phyloP scores from a whole-genome alignment of 768 basidiomycete genomes.

The Trichaptum fuscoviolaceum region DNA sequence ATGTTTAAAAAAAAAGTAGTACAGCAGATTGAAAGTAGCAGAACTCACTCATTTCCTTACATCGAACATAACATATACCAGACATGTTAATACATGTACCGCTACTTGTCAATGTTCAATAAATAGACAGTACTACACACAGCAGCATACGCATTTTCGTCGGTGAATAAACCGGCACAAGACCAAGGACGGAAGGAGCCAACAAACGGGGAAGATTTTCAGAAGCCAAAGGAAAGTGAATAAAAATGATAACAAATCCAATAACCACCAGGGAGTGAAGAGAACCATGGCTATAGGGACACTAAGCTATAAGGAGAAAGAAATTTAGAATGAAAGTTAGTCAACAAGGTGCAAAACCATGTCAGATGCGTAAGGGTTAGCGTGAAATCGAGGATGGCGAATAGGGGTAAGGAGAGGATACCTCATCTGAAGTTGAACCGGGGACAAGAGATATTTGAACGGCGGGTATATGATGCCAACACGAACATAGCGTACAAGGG shows the following conservation, averaged over 20 bases:
- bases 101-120: background rate
- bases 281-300: background rate
- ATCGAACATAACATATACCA: background rate
- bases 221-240: slow-evolving; percentile 1
- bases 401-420: background rate
- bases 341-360: background rate
- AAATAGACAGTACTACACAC: slow-evolving; percentile 1
- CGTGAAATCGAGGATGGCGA: background rate
- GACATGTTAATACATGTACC: background rate
- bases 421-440: too few relatives aligned
- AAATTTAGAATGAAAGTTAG: background rate
- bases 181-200: background rate
- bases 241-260: slow-evolving; percentile 1
- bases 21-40: too few relatives aligned
- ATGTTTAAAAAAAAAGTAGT: too few relatives aligned
- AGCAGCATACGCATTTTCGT: background rate
- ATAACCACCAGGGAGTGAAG: background rate
- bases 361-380: background rate
- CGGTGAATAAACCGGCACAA: background rate
- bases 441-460: background rate
- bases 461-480: background rate
- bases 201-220: background rate
- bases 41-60: too few relatives aligned
- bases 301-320: background rate
- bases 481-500: background rate